Base-by-base conservation (phyloP, 2,329 filamentous ascomycete species). In the Alternaria sp. region DNA sequence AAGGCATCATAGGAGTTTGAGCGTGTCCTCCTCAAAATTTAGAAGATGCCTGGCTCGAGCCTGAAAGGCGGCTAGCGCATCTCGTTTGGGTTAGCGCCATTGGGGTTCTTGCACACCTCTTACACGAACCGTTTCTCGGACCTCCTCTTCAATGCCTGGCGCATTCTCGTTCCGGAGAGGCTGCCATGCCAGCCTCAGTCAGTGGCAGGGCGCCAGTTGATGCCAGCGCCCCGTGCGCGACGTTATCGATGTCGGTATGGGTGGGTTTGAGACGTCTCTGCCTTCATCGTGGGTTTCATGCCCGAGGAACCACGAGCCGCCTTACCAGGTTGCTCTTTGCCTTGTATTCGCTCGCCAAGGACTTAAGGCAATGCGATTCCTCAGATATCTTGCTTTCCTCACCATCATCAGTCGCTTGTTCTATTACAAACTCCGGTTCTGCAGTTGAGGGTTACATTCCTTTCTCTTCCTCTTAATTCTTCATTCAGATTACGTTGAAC, bases 201-300 rank as follows among this genome's bases (percentile, higher is more conserved):
- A 65, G 64, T 57, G 45, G 60, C 56, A 68, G 63, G 70, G 73
- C 71, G 68, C 68, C 64, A 76, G 67, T 65, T 60, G 66, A 65
- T 60, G 61, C 71, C 63, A 60, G 71, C 60, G 71, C 65, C 63
- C 75, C 63, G 73, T 78, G 74, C 73, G 61, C 60, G 58, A 64
- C 69, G 67, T 69, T 67, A 68, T 67, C 66, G 67, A 69, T 67
- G 70, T 74, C 61, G 70, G 66, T 71, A 68, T 54, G 60, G 65
- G 71, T 67, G 55, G 68, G 67, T 69, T 69, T 80, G 79, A 79
- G 78, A 80, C 79, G 72, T 68, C 68, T 68, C 67, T 72, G 72
- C 78, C 78, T 75, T 80, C 78, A 80, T 77, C 71, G 68, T 71
- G 62, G 68, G 79, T 80, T 80, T 80, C 79, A 80, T 76, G 76